These are phyloP conservation scores for Ogataea nitratoaversa DNA, from an alignment of 805 yeast species.

Conservation along the genomic window DNA sequence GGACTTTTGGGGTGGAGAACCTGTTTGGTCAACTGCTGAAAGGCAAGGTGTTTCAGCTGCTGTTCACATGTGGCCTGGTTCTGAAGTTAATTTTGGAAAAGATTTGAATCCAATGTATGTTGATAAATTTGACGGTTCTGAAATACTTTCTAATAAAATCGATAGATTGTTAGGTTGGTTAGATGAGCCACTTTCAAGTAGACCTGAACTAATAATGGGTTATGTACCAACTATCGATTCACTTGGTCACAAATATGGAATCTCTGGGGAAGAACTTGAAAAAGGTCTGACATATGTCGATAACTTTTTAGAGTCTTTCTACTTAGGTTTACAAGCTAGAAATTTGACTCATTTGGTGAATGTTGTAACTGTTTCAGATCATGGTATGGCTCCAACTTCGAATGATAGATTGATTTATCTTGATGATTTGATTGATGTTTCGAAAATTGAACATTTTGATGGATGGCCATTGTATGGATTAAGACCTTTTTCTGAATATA, in stretches of 20 bases:
- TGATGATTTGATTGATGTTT: slow-evolving; percentile 63
- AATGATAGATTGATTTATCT: slow-evolving; percentile 62
- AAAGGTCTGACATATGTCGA: slow-evolving; percentile 63
- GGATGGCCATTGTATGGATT: slow-evolving; percentile 89
- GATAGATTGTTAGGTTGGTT: slow-evolving; percentile 63
- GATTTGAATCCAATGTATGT: slow-evolving; percentile 47
- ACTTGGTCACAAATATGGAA: slow-evolving; percentile 71
- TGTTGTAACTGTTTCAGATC: slow-evolving; percentile 78
- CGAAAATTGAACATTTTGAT: slow-evolving; percentile 56
- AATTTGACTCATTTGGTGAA: slow-evolving; percentile 66
- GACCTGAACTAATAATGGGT: slow-evolving; percentile 76
- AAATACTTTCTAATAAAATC: slow-evolving; percentile 51
- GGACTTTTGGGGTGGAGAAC: slow-evolving; percentile 87
- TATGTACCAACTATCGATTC: slow-evolving; percentile 82
- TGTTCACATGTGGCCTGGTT: slow-evolving; percentile 97
- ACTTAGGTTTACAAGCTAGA: slow-evolving; percentile 45
- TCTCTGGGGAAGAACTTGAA: slow-evolving; percentile 53
- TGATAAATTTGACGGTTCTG: slow-evolving; percentile 64
- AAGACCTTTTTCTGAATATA: slow-evolving; percentile 44
- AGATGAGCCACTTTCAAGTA: slow-evolving; percentile 45
- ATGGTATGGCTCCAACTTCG: slow-evolving; percentile 89
- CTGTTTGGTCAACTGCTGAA: slow-evolving; percentile 77
- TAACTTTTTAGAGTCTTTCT: slow-evolving; percentile 48
- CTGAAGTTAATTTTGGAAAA: slow-evolving; percentile 59
- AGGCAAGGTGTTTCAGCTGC: slow-evolving; percentile 60